Base-by-base conservation (phyloP, 2,329 filamentous ascomycete species). In the Penicillium sp. region DNA sequence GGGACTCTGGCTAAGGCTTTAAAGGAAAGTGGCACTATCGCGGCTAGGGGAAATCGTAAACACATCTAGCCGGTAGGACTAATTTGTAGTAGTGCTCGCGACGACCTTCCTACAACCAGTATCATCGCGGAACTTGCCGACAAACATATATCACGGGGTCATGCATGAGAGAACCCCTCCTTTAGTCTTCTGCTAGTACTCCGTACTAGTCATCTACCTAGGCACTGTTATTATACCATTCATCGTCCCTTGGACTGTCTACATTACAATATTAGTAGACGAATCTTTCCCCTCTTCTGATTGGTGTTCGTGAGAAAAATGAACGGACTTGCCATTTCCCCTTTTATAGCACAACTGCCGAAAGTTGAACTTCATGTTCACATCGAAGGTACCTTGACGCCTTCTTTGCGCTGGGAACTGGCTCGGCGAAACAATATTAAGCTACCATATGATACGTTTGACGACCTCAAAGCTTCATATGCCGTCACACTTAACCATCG, bases 311-410 rank as follows among this genome's bases (percentile, higher is more conserved):
- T 26, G 8, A 40, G 3, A 4, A 63, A 3, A 4, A 63, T 63
- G 60, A 60, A 64, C 34, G 57, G 57, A 15, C 54, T 63, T 5
- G 15, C 45, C 18, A 59, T 64, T 44, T 49, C 49, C 12, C 51
- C 74, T 12, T 74, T 74, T 51, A 69, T 75, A 30, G 51, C 60
- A 1, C 43, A 56, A 1, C 60, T 78, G 1, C 76, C 76, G 5
- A 78, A 78, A 47, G 70, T 77, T 20, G 76, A 79, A 55, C 73
- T 78, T 6, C 76, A 79, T 55, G 51, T 79, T 18, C 76, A 79
- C 60, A 75, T 79, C 43, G 77, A 79, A 65, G 76, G 76, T 6
- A 77, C 73, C 1, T 60, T 78, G n/a, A 70, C 66, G 1, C 72
- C 75, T 0, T 59, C 67, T 15, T 62, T 78, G 2, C 67, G 70